Conservation (phyloP, 805 yeast species). For the Debaryomyces tyrocola region DNA sequence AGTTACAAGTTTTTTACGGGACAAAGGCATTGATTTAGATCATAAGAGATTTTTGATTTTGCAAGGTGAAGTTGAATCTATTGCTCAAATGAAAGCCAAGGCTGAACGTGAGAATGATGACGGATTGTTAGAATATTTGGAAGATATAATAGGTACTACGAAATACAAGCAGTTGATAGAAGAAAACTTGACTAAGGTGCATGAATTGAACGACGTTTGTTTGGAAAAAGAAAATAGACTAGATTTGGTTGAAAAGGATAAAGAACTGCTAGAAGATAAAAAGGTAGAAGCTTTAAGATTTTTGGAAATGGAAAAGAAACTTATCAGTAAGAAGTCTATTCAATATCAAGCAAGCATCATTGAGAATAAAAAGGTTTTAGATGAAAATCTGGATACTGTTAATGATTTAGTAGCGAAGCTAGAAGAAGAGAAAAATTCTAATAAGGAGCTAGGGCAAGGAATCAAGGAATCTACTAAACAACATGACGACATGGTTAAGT, state of each 20-base stretch:
- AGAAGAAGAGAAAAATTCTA: constrained; percentile 24
- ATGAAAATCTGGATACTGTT: constrained; percentile 37
- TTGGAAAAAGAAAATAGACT: constrained; percentile 78
- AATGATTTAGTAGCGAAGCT: constrained; percentile 40
- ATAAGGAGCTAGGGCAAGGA: constrained; percentile 22
- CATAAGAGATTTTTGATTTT: constrained; percentile 92
- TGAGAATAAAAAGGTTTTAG: constrained; percentile 40
- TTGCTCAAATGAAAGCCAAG: constrained; percentile 98
- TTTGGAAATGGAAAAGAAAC: constrained; percentile 61
- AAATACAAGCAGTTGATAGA: constrained; percentile 78
- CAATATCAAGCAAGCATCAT: constrained; percentile 53
- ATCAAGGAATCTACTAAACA: constrained; percentile 29
- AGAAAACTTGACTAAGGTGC: constrained; percentile 57
- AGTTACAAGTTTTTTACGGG: constrained; percentile 71
- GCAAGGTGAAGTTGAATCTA: constrained; percentile 98
- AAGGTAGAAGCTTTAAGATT: constrained; percentile 70
- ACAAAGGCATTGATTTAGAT: constrained; percentile 88
- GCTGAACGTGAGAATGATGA: constrained; percentile 92
- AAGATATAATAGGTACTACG: constrained; percentile 95
- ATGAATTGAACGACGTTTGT: constrained; percentile 76
- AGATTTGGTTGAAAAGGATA: constrained; percentile 76
- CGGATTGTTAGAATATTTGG: constrained; percentile 90
- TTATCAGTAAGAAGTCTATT: constrained; percentile 52
- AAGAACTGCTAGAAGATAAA: constrained; percentile 59
- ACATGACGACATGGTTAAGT: constrained; percentile 25